Percentiles rank a stretch among this genome's conserved stretches.
Evolutionary conservation across 441 rosid genomes (phyloP).

Genomic region (Arabidopsis hybrid): DNA sequence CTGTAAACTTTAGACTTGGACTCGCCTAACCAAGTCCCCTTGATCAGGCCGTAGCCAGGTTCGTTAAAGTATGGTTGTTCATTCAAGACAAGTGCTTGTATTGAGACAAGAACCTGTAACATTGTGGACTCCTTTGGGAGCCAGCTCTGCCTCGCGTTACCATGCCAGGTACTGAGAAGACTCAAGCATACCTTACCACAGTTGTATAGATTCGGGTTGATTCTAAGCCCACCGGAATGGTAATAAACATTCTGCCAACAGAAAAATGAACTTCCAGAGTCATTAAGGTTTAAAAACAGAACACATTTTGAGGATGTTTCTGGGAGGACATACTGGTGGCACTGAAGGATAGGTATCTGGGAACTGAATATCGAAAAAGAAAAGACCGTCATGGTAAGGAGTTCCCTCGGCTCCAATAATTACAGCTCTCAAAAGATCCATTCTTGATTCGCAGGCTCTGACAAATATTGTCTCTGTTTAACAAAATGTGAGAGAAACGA

Average conservation of each 20-base stretch:
- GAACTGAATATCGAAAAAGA: slow-evolving; percentile 82
- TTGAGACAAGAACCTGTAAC: slow-evolving; percentile 88
- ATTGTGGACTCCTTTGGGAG: slow-evolving; percentile 76
- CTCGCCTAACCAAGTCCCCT: slow-evolving; percentile 63
- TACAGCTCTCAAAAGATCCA: slow-evolving; percentile 96
- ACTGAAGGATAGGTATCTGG: slow-evolving; percentile 69
- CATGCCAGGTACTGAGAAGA: slow-evolving; percentile 89
- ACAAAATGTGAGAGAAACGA: no score
- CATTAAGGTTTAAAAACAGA: not conserved
- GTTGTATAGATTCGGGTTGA: slow-evolving; percentile 79
- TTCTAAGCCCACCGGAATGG: slow-evolving; percentile 84
- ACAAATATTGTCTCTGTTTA: slow-evolving; percentile 81
- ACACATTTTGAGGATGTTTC: not conserved
- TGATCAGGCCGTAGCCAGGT: slow-evolving; percentile 62
- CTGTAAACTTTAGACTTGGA: slow-evolving; percentile 57
- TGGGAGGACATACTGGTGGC: slow-evolving; percentile 69
- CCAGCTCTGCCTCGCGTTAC: slow-evolving; percentile 78
- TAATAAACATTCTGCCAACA: slow-evolving; percentile 70
- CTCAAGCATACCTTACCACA: slow-evolving; percentile 93
- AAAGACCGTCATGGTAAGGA: slow-evolving; percentile 97
- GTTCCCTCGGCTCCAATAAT: slow-evolving; percentile 96
- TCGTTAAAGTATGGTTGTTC: slow-evolving; percentile 86
- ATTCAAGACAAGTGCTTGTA: slow-evolving; percentile 92
- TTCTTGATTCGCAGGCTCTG: slow-evolving; percentile 82
- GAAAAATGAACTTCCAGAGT: slow-evolving; percentile 11